phyloP scores from a whole-genome alignment of 768 basidiomycete genomes.

The Tylopilus balloui region DNA sequence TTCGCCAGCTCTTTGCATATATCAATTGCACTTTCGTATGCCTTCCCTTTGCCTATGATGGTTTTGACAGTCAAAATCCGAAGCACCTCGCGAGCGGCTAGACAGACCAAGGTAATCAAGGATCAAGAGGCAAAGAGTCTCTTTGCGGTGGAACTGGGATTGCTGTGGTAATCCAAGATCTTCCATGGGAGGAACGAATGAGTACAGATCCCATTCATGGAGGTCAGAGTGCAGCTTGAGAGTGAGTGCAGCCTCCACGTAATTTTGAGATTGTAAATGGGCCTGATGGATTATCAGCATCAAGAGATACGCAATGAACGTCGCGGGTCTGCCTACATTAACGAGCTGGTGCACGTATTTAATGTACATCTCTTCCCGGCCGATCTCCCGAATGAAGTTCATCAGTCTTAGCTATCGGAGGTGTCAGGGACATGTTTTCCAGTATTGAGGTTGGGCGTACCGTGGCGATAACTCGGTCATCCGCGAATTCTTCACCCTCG shows the following conservation, averaged over 20 bases:
- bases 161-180: constrained; percentile 88
- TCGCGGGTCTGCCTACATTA: constrained; percentile 49
- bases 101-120: constrained; percentile 85
- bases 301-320: not conserved
- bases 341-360: constrained; percentile 96
- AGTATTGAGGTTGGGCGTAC: constrained; percentile 35
- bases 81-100: not conserved
- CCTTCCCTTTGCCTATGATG: constrained; percentile 81
- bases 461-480: constrained; percentile 91
- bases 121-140: constrained; percentile 85
- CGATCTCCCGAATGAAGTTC: constrained; percentile 91
- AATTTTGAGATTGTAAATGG: constrained; percentile 85
- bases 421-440: constrained; percentile 7
- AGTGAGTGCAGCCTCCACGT: constrained; percentile 89
- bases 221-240: constrained; percentile 92
- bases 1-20: constrained; percentile 88
- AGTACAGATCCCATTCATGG: constrained; percentile 82
- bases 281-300: constrained; percentile 46
- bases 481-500: constrained; percentile 89
- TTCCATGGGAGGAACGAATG: constrained; percentile 82
- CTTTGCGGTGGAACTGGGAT: constrained; percentile 90
- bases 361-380: constrained; percentile 90
- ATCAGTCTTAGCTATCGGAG: constrained; percentile 68
- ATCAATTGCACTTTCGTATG: constrained; percentile 93
- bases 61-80: constrained; percentile 1